These are phyloP conservation scores for Euphorbia lathyris DNA, from an alignment of 345 rosid genomes.

Conservation along the genomic window DNA sequence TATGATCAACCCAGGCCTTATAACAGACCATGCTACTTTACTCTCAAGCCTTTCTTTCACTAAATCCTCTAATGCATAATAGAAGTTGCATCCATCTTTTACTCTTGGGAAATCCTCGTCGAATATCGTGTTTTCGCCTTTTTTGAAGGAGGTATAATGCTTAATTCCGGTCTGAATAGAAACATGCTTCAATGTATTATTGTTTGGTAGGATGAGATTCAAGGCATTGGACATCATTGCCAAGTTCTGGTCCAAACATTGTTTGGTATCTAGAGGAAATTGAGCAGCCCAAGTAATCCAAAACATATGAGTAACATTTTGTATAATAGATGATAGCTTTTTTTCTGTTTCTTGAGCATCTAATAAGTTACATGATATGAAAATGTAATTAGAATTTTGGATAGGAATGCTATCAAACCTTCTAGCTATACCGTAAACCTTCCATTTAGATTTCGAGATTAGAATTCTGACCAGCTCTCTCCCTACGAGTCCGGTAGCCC, in stretches of 20 bases:
- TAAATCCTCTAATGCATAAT: conserved; percentile 73
- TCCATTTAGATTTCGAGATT: conserved; percentile 55
- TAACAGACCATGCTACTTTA: conserved; percentile 63
- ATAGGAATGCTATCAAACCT: conserved; percentile 43
- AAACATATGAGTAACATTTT: conserved; percentile 67
- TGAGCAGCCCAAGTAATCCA: conserved; percentile 85
- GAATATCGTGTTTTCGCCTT: conserved; percentile 26
- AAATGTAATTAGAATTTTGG: conserved; percentile 40
- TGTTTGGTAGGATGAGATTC: conserved; percentile 49
- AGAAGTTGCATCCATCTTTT: conserved; percentile 41
- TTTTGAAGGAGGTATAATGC: conserved; percentile 57
- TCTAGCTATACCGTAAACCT: conserved; percentile 77
- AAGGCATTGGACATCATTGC: conserved; percentile 67
- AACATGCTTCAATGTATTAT: conserved; percentile 57
- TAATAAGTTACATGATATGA: conserved; percentile 75
- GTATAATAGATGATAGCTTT: conserved; percentile 41
- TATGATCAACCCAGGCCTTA: conserved; percentile 74
- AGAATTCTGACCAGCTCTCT: conserved; percentile 59
- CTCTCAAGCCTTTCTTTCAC: conserved; percentile 48
- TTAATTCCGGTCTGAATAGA: conserved; percentile 87
- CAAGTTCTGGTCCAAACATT: conserved; percentile 68
- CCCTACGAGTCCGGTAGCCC: conserved; percentile 87
- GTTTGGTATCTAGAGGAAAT: conserved; percentile 49
- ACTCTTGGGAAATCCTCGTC: conserved; percentile 64
- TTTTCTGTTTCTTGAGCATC: conserved; percentile 48